phyloP scores from a whole-genome alignment of 176 grass and related monocot genomes.

The Paspalum vaginatum region DNA sequence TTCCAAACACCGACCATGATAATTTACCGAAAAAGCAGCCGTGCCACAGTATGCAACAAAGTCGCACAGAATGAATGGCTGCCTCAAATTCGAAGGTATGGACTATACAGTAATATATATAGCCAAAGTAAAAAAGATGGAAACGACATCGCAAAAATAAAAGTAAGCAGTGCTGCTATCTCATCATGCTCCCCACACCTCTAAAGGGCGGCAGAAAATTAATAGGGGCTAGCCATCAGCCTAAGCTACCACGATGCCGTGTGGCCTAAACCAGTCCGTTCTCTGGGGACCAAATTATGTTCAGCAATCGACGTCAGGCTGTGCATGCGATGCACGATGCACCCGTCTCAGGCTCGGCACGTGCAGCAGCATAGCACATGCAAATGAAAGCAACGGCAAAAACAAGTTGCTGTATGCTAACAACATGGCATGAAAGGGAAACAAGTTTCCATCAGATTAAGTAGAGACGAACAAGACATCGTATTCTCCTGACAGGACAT shows the following conservation, averaged over 20 bases:
- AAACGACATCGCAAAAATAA: conserved; percentile 1
- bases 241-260: conserved; percentile 25
- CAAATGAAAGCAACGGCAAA: conserved; percentile 22
- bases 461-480: not conserved
- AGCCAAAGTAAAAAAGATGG: conserved; percentile 7
- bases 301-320: conserved; percentile 41
- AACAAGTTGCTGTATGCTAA: not conserved
- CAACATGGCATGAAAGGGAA: not conserved
- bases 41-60: conserved; percentile 1
- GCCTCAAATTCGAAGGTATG: conserved; percentile 3
- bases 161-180: conserved; percentile 1
- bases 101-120: conserved; percentile 1
- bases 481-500: conserved; percentile 19
- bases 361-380: conserved; percentile 23
- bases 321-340: conserved; percentile 16
- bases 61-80: conserved; percentile 9
- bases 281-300: conserved; percentile 42
- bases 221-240: conserved; percentile 7
- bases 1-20: not conserved
- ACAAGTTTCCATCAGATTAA: not conserved
- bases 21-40: not conserved
- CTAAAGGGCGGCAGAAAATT: not conserved
- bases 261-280: conserved; percentile 31
- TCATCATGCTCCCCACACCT: conserved; percentile 49
- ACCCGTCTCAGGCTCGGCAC: conserved; percentile 23